Percentiles rank a stretch among this genome's conserved stretches.
These are phyloP conservation scores for Globisporangium iwayamae DNA, from an alignment of 352 stramenopile species.

Conservation along the genomic window DNA sequence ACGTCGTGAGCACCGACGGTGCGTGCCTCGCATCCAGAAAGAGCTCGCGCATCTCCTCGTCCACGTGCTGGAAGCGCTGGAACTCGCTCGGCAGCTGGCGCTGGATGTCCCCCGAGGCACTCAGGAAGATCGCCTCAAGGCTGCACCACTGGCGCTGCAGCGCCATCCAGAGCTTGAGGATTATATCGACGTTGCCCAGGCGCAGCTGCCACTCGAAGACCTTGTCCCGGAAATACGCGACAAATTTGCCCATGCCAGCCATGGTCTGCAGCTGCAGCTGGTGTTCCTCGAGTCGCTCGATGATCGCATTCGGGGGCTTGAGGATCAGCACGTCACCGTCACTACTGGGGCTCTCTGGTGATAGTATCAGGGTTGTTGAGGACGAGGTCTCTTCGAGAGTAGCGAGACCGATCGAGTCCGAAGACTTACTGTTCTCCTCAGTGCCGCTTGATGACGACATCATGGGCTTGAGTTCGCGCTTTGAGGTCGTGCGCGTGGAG, in stretches of 20 bases:
- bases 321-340: constrained; percentile 88
- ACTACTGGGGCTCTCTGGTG: constrained; percentile 3
- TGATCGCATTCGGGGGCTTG: constrained; percentile 88
- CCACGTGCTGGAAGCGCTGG: constrained; percentile 86
- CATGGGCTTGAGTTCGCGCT: not conserved
- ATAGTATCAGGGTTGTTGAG: not conserved
- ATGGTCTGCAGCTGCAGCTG: constrained; percentile 95
- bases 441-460: not conserved
- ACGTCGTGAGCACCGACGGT: constrained; percentile 72
- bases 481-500: not conserved
- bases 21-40: constrained; percentile 54
- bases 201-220: constrained; percentile 93
- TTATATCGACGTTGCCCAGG: constrained; percentile 90
- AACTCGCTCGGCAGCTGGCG: constrained; percentile 90
- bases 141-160: constrained; percentile 91
- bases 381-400: not conserved
- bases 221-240: constrained; percentile 94
- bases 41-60: constrained; percentile 84
- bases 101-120: constrained; percentile 89
- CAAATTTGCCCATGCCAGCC: constrained; percentile 95
- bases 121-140: constrained; percentile 95
- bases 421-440: not conserved
- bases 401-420: not conserved
- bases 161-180: constrained; percentile 91
- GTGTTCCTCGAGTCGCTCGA: constrained; percentile 94